Evolutionary conservation across 2,329 filamentous ascomycete species (phyloP).

Genomic region (Dendryphion nanum): DNA sequence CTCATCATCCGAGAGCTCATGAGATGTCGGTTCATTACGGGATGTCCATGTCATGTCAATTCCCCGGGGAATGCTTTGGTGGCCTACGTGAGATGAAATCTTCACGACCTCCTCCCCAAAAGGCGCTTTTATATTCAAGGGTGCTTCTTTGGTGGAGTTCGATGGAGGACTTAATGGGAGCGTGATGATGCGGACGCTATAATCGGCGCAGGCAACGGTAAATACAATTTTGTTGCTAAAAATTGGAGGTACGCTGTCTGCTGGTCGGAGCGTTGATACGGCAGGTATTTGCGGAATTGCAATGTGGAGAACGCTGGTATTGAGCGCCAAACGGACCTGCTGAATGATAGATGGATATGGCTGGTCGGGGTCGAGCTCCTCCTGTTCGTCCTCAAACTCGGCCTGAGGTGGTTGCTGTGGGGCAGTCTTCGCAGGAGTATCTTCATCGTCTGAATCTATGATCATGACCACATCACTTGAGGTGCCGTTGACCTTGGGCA

Average conservation of each 20-base stretch:
- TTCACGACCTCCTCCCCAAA: conserved; percentile 49
- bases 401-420: conserved; percentile 23
- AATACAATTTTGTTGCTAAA: conserved; percentile 54
- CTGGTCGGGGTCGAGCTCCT: conserved; percentile 57
- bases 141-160: conserved; percentile 29
- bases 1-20: conserved; percentile 24
- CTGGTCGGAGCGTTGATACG: conserved; percentile 26
- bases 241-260: conserved; percentile 45
- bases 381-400: conserved; percentile 55
- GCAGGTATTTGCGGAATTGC: conserved; percentile 46
- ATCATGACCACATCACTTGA: conserved; percentile 52
- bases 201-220: conserved; percentile 56
- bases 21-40: conserved; percentile 14
- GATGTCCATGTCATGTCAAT: conserved; percentile 55
- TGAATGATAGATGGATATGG: conserved; percentile 56
- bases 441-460: conserved; percentile 57
- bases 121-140: conserved; percentile 19
- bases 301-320: conserved; percentile 53
- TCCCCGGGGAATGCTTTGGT: conserved; percentile 52
- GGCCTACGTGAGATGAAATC: conserved; percentile 47
- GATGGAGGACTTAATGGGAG: conserved; percentile 56
- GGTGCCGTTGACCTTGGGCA: conserved; percentile 42
- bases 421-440: conserved; percentile 24
- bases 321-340: conserved; percentile 55
- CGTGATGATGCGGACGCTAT: conserved; percentile 54